Evolutionary conservation across 2,329 filamentous ascomycete genomes (phyloP), one percentile per base, ranked within the genome.

Genomic region (Botryotinia convoluta): DNA sequence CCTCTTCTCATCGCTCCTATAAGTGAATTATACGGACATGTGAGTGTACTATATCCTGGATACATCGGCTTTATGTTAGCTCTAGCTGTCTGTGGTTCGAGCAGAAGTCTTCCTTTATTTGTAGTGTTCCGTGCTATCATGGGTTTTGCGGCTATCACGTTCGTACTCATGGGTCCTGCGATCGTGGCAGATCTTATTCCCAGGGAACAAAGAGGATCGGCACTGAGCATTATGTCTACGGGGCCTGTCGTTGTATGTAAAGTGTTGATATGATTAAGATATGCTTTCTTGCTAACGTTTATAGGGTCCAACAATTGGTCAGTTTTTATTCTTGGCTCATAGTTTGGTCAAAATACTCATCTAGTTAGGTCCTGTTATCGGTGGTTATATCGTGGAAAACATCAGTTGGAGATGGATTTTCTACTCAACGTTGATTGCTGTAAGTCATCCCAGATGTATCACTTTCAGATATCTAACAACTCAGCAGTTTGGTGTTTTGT

Each of bases 371-470:
- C 84, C 84, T 8, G 81, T 89, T 3, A 85, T 84, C 57, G 87
- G 87, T 12, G 87, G 86, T 0, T 88, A 86, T 74, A 80, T 88
- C 0, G 83, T 83, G 0, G 79, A 84, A 51, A 83, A 82, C 6
- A 79, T 79, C 39, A 85, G 84, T 5, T 89, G 87, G 87, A 79
- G 86, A 57, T 89, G 87, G 87, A 82, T 85, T 1, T 86, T 87
- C 72, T 87, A 85, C 82, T 79, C 86, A 20, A 81, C 86, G 12
- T 81, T 84, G 16, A 86, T 87, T 51, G 79, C 82, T 69, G 84
- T 83, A 29, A 78, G 77, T 51, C 78, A 84, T 14, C 6, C 77
- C 84, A 86, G 83, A 3, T n/a, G 0, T 1, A n/a, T 4, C 0
- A 39, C n/a, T 39, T 5, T 26, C 29, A 8, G 16, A 22, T 20